These are phyloP conservation scores for Trichosanthes truncata DNA, from an alignment of 306 rosid species.

Conservation along the genomic window DNA sequence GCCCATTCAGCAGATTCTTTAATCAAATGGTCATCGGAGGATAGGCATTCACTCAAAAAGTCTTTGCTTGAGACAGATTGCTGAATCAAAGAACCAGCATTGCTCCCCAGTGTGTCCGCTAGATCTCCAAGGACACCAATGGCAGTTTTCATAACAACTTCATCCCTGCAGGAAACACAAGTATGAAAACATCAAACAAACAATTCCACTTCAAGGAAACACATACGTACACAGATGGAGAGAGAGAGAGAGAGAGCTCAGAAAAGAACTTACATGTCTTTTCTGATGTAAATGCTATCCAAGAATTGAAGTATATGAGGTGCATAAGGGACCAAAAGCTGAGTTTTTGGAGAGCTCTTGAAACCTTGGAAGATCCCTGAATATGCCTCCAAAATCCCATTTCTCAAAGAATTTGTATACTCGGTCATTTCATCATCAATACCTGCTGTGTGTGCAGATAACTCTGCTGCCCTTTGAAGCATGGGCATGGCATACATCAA, in stretches of 20 bases:
- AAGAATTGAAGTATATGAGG: constrained; percentile 78
- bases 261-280: constrained; percentile 63
- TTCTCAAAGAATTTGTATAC: constrained; percentile 74
- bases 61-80: constrained; percentile 81
- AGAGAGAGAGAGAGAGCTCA: neutral
- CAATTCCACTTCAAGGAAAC: constrained; percentile 3
- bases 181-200: constrained; percentile 7
- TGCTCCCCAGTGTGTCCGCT: constrained; percentile 87
- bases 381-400: constrained; percentile 91
- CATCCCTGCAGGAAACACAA: constrained; percentile 50
- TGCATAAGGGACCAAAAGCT: constrained; percentile 76
- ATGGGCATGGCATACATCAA: constrained; percentile 86
- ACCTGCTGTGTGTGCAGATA: constrained; percentile 58
- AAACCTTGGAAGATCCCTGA: constrained; percentile 93
- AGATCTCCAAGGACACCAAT: constrained; percentile 91
- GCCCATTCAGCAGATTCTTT: constrained; percentile 98
- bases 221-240: neutral
- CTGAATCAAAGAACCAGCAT: constrained; percentile 84
- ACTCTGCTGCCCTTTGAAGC: constrained; percentile 77
- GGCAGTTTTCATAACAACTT: constrained; percentile 87
- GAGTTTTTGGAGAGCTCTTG: constrained; percentile 69
- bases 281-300: constrained; percentile 79
- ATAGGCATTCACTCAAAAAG: constrained; percentile 74
- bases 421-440: constrained; percentile 77
- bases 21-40: constrained; percentile 78